Conservation (phyloP, 78 protist species). For the Dictyostelium capitatum region DNA sequence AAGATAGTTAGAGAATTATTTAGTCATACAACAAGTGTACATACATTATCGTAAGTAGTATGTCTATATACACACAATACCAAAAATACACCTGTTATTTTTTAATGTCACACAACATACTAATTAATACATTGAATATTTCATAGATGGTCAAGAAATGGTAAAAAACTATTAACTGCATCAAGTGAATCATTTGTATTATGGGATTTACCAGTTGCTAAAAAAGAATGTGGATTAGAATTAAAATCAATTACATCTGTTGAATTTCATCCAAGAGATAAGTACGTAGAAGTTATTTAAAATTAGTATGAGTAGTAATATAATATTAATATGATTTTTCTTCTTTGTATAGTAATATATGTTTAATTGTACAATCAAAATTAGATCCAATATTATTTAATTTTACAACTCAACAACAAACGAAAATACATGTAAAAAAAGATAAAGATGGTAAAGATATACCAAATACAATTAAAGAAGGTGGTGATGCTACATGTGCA, state of each 20-base stretch:
- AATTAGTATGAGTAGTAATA: background rate
- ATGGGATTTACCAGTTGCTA: slow-evolving; percentile 66
- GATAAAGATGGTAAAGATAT: background rate
- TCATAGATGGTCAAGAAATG: slow-evolving; percentile 81
- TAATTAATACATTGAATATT: background rate
- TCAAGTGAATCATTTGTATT: slow-evolving; percentile 61
- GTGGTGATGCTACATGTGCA: slow-evolving; percentile 13
- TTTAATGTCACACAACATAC: background rate
- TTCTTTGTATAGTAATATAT: background rate
- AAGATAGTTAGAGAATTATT: slow-evolving; percentile 27
- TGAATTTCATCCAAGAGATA: slow-evolving; percentile 83
- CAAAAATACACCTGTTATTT: no score
- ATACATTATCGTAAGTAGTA: slow-evolving; percentile 33
- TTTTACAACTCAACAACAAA: background rate
- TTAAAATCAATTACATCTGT: slow-evolving; percentile 29
- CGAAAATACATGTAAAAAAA: background rate
- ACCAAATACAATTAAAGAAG: background rate
- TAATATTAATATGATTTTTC: background rate
- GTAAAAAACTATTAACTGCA: slow-evolving; percentile 40
- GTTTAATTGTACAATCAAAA: slow-evolving; percentile 22
- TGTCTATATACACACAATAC: no score
- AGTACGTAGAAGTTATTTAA: slow-evolving; percentile 18
- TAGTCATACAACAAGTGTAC: slow-evolving; percentile 39
- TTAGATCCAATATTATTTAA: slow-evolving; percentile 24
- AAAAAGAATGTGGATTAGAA: slow-evolving; percentile 6